Percentiles rank a stretch among this genome's conserved stretches.
phyloP scores from a whole-genome alignment of 805 yeast species.

The Yarrowia phangngaensis region DNA sequence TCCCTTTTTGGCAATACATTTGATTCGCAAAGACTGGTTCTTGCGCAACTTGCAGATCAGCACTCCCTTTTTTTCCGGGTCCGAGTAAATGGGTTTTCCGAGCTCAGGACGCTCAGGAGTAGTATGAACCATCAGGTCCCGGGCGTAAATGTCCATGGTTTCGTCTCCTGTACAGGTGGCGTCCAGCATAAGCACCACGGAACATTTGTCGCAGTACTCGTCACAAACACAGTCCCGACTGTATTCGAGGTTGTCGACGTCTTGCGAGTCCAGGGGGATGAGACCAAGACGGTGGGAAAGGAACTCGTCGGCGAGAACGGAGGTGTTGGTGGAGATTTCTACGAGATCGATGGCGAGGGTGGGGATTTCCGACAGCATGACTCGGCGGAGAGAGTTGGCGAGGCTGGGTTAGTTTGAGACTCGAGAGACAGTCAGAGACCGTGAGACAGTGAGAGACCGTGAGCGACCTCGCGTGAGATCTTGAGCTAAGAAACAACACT shows the following conservation, averaged over 20 bases:
- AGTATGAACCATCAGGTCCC: slow-evolving; percentile 61
- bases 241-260: slow-evolving; percentile 78
- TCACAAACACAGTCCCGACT: slow-evolving; percentile 94
- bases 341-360: slow-evolving; percentile 95
- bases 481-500: no score
- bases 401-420: slow-evolving; percentile 38
- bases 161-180: slow-evolving; percentile 88
- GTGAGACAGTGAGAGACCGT: not conserved
- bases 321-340: slow-evolving; percentile 86
- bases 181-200: slow-evolving; percentile 77
- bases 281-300: slow-evolving; percentile 91
- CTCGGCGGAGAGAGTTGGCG: slow-evolving; percentile 88
- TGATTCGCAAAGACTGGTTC: slow-evolving; percentile 83
- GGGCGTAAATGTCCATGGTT: slow-evolving; percentile 84
- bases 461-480: no score
- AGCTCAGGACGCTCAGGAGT: slow-evolving; percentile 41
- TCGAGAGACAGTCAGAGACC: not conserved
- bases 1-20: slow-evolving; percentile 96
- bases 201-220: slow-evolving; percentile 92
- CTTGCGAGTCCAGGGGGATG: slow-evolving; percentile 79
- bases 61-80: slow-evolving; percentile 76
- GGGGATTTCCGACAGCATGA: slow-evolving; percentile 94
- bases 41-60: slow-evolving; percentile 84
- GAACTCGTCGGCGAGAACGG: slow-evolving; percentile 95
- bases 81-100: slow-evolving; percentile 85